Base-by-base conservation (phyloP, 306 rosid species). In the Carpinus fangiana region DNA sequence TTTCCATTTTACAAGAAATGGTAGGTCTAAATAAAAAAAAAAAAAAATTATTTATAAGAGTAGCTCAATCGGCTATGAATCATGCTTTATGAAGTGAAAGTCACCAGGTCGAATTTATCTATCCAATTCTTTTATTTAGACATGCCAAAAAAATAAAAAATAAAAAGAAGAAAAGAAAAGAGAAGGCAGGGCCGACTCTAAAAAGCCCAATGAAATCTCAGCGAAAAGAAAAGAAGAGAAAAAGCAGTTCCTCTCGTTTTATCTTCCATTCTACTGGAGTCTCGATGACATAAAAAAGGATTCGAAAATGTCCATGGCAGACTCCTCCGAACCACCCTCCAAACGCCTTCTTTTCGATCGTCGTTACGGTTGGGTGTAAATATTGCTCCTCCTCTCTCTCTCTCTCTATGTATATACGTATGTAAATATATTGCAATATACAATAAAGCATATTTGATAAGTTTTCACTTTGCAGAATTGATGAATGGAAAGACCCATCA, bases 321-420 rank as follows among this genome's bases (percentile, higher is more conserved):
- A 73, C 41, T 62, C 81, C 69, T 48, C 84, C 12, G 70, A 72
- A 62, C 84, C 48, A 64, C 79, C 81, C 71, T 82, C 95, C 16
- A 93, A 85, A 75, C 88, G 85, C 53, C 96, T 94, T 80, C 77
- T 92, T 23, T 92, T 92, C 83, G 97, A 94, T 75, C 94, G 95
- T 20, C 98, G 97, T 85, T 94, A 92, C 83, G 98, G 98, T 79
- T 94, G 95, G 97, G 93, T 92, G 98, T 90, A 84, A 84, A 83
- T 71, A 7, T 52, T 75, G 78, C 84, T 80, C 64, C 81, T 72
- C 56, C 72, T 69, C 79, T 60, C 79, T 73, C 54, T 65, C 74
- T 73, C 31, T 76, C 64, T 76, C 60, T 73, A 14, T 38, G 31
- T 54, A 14, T 8, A 11, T 20, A 23, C 3, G 50, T 50, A 77